Evolutionary conservation across 768 basidiomycete species (phyloP).

Genomic region (Leccinum boreale): DNA sequence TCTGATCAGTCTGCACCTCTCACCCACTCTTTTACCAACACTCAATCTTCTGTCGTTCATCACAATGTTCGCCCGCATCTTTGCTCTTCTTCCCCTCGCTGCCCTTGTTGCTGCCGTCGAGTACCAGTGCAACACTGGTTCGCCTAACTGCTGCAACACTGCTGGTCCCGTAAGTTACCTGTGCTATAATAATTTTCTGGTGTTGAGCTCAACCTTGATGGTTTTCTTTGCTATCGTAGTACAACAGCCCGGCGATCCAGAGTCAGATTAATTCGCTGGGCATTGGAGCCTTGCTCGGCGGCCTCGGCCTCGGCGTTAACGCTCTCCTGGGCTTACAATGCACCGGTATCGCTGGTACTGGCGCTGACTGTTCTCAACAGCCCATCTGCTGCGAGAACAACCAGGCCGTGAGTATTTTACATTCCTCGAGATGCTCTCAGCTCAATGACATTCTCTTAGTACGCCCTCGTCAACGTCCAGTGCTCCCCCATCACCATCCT

Average conservation of each 20-base stretch:
- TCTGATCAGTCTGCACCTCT: background rate
- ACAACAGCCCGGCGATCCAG: background rate
- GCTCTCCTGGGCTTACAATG: background rate
- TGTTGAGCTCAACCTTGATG: background rate
- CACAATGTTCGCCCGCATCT: background rate
- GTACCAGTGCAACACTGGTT: background rate
- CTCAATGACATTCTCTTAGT: background rate
- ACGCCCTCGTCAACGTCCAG: background rate
- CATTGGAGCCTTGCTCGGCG: background rate
- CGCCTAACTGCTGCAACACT: background rate
- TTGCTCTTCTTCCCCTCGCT: background rate
- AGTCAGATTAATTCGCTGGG: background rate
- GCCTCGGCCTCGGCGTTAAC: fast-evolving
- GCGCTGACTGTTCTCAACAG: background rate
- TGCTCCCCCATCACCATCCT: background rate
- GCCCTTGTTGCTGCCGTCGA: background rate
- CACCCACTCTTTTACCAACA: background rate
- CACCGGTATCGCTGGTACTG: background rate
- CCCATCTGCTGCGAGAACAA: background rate
- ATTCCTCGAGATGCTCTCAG: background rate
- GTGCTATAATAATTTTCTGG: background rate
- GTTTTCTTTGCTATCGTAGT: background rate
- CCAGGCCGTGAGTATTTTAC: background rate
- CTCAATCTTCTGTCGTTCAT: background rate
- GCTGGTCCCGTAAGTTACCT: background rate